Base-by-base conservation (phyloP, 2,329 filamentous ascomycete genomes). In the Xylariaceae sp. region DNA sequence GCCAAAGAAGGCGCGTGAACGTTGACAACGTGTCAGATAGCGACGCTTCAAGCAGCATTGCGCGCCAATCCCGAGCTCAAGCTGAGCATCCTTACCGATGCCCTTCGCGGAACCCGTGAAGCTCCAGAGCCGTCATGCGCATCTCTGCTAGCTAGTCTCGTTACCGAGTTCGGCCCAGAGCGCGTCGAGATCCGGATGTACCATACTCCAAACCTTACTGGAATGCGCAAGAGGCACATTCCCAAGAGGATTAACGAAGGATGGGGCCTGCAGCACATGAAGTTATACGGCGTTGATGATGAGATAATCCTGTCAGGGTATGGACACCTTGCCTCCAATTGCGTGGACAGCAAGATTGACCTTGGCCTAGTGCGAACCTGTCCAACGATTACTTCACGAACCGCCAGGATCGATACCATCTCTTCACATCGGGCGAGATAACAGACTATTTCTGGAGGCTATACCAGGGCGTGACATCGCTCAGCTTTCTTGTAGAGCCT, bases 181-280 rank as follows among this genome's bases (percentile, higher is more conserved):
- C 75, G 90, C 23, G 88, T 98, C 25, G 87, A 95, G 52, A 78
- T 98, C 43, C 83, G 89, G 49, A 93, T 98, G 88, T 98, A 93
- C 55, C 92, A 98, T 60, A 98, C 92, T 1, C 92, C 92, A 0
- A 98, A 98, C 52, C 63, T 98, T 43, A 94, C 85, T 3, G 92
- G 92, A 0, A 49, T 93, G 37, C 76, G 81, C 32, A 96, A 96
- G 62, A 79, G 80, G 50, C 68, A 84, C 45, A 76, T 96, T 2
- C 92, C 92, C 0, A 85, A 77, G 53, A 74, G 92, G 14, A 90
- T 98, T 56, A 98, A 98, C 48, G 92, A 98, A 62, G 92, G 92
- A 13, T 98, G 92, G 92, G 92, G 92, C 1, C 63, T 98, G 40
- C 92, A 98, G 56, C 92, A 98, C 55, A 98, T 98, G 90, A 98